Conservation (phyloP, 257 asterid species). For the Solanum medicagineum region DNA sequence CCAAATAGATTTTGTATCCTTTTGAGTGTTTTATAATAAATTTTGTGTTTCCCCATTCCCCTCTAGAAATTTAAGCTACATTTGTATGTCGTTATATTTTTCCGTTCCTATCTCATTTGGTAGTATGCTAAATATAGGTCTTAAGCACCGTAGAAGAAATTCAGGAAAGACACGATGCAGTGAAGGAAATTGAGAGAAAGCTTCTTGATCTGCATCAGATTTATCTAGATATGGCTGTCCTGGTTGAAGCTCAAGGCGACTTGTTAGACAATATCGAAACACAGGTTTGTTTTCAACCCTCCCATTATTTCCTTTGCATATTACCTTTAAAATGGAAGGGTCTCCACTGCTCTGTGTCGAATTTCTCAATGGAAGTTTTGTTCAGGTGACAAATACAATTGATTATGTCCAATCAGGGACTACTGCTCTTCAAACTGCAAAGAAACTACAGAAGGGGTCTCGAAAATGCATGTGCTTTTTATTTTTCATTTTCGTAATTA, state of each 20-base stretch:
- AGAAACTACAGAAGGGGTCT: constrained; percentile 46
- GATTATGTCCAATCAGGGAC: constrained; percentile 63
- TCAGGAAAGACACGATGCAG: constrained; percentile 88
- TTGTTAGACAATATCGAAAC: constrained; percentile 73
- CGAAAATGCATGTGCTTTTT: constrained; percentile 65
- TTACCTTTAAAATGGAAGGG: background rate
- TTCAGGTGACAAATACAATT: constrained; percentile 56
- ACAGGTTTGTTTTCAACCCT: constrained; percentile 37
- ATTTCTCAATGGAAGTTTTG: constrained; percentile 15
- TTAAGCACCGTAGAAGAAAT: constrained; percentile 66
- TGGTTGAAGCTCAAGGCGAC: constrained; percentile 82
- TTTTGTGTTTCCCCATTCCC: background rate
- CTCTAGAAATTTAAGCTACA: background rate
- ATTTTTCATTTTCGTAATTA: constrained; percentile 29
- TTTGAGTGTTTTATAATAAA: background rate
- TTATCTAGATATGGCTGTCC: constrained; percentile 79
- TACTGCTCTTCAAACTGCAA: constrained; percentile 50
- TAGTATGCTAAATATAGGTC: constrained; percentile 25
- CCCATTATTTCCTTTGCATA: background rate
- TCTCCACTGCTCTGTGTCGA: background rate
- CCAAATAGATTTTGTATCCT: background rate
- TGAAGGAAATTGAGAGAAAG: constrained; percentile 74
- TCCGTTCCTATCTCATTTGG: background rate
- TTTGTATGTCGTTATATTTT: background rate
- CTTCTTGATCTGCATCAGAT: constrained; percentile 85